Percentiles rank a stretch among this genome's conserved stretches.
Conservation (phyloP, 345 rosid genomes). For the Cardamine occulta region DNA sequence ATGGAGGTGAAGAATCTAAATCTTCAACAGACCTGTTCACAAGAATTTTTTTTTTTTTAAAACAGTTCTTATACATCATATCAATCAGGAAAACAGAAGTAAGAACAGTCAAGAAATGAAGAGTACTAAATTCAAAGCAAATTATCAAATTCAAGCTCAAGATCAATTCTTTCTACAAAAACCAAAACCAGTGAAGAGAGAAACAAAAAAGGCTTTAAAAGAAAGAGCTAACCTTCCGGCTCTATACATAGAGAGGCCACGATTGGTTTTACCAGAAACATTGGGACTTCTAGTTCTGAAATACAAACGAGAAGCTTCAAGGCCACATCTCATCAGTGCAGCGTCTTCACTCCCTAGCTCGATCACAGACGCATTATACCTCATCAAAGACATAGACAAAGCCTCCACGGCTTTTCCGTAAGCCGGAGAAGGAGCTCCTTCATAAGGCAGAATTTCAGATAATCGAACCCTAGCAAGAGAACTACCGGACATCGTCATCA, state of each 20-base stretch:
- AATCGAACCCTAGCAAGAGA: conserved; percentile 69
- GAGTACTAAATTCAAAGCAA: conserved; percentile 8
- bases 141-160: background rate
- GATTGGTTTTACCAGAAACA: conserved; percentile 55
- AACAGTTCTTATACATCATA: conserved; percentile 8
- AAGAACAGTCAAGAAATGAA: too few relatives aligned
- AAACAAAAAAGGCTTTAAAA: background rate
- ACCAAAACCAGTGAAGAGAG: background rate
- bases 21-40: conserved; percentile 77
- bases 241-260: conserved; percentile 76
- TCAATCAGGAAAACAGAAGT: too few relatives aligned
- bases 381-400: conserved; percentile 75
- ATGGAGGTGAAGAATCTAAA: conserved; percentile 91
- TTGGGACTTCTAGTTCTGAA: conserved; percentile 60
- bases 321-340: conserved; percentile 76
- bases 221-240: conserved; percentile 74
- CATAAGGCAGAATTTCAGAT: conserved; percentile 69
- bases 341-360: conserved; percentile 78
- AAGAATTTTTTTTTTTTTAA: too few relatives aligned
- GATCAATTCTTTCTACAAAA: background rate
- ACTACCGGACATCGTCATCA: conserved; percentile 36
- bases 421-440: conserved; percentile 70
- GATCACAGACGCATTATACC: conserved; percentile 83
- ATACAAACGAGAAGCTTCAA: conserved; percentile 79
- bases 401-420: conserved; percentile 83